Evolutionary conservation across 495 filamentous ascomycete species (phyloP), one percentile per base, ranked within the genome.

Genomic region (Amniculicola lignicola): DNA sequence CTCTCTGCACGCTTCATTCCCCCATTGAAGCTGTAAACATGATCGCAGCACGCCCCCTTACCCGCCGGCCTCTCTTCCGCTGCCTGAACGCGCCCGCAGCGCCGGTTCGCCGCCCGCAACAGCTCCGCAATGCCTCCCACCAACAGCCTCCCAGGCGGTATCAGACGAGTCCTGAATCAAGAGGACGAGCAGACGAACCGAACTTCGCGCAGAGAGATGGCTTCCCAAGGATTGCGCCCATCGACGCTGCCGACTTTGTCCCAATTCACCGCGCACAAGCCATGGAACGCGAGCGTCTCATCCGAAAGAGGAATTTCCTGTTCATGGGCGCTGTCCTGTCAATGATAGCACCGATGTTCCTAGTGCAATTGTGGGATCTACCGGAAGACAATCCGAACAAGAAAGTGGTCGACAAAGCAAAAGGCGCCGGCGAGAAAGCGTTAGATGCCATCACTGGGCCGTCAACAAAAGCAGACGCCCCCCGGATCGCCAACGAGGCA

Each of bases 311-410:
- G 16, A 63, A 63, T 35, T 51, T 42, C 48, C 54, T 58, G 4
- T 37, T 51, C 7, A 22, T 59, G 23, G 61, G 61, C 24, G 47
- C 49, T 12, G 50, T 33, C 0, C 24, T 63, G 14, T 63, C 54
- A 9, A 63, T 63, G 61, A 50, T 56, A 18, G 39, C 41, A 6
- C 61, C 61, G 2, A 48, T 63, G 19, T 39, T 63, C 0, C 33
- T 63, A 1, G 44, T 59, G 27, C 27, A 36, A 16, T 14, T 59
- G 4, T 63, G 51, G 45, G 21, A 27, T 4, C n/a, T 50, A 35
- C 57, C 58, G 9, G 40, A 42, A 29, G 24, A 59, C 12, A 21
- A 43, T 23, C 10, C 23, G 31, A 24, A 49, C n/a, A 10, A 53
- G 15, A 40, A 40, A 3, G 15, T 11, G 2, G 27, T 42, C 27